Percentiles rank a stretch among this genome's conserved stretches.
phyloP scores from a whole-genome alignment of 306 rosid species.

The Trichosanthes truncata region DNA sequence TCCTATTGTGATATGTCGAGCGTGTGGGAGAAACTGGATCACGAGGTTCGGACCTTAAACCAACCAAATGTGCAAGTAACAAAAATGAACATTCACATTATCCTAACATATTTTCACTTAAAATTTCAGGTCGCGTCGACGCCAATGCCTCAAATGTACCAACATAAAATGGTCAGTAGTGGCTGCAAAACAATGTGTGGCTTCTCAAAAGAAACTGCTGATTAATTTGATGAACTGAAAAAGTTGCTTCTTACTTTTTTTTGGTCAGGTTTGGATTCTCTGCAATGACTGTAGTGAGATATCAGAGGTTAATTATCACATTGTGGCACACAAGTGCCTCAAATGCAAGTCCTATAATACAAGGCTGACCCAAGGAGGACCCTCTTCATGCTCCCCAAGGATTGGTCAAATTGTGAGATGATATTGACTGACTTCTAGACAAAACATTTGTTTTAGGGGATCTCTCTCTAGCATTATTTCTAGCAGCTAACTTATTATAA shows the following conservation, averaged over 20 bases:
- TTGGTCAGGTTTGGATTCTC: conserved; percentile 54
- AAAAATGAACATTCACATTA: not conserved
- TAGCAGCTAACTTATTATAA: not conserved
- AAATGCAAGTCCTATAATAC: conserved; percentile 51
- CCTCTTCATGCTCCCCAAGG: conserved; percentile 39
- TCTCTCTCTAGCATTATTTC: not conserved
- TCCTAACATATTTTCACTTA: not conserved
- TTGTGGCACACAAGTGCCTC: conserved; percentile 39
- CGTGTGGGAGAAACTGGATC: conserved; percentile 57
- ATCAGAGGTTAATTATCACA: conserved; percentile 44
- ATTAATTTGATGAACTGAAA: not conserved
- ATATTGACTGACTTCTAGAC: conserved; percentile 5
- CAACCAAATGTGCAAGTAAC: not conserved
- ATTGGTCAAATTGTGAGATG: conserved; percentile 27
- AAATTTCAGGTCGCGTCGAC: conserved; percentile 25
- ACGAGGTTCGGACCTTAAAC: conserved; percentile 26
- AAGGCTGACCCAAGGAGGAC: conserved; percentile 39
- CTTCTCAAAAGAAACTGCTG: not conserved
- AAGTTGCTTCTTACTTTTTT: not conserved
- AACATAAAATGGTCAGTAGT: conserved; percentile 26
- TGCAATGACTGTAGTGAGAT: conserved; percentile 67
- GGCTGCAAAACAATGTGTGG: not conserved
- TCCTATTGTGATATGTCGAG: conserved; percentile 61
- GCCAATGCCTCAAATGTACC: conserved; percentile 36
- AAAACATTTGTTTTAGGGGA: not conserved